phyloP scores from a whole-genome alignment of 208 protist genomes.

The Leishmania martiniquensis region DNA sequence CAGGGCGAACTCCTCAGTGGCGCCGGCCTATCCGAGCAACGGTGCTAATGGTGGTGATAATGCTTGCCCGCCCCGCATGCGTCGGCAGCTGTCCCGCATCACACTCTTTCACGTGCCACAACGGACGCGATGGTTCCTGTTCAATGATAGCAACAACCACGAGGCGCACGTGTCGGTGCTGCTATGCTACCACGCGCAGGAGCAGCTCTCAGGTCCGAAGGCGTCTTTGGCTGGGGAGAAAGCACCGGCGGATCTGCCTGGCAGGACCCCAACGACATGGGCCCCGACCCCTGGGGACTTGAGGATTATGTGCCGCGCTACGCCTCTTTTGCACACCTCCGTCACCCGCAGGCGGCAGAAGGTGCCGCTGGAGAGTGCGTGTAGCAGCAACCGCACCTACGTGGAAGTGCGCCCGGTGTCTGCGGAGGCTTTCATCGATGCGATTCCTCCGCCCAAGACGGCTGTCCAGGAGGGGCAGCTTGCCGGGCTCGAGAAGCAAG shows the following conservation, averaged over 20 bases:
- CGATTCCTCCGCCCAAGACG: slow-evolving; percentile 15
- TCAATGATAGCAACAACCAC: slow-evolving; percentile 63
- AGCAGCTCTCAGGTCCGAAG: background rate
- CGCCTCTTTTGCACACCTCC: slow-evolving; percentile 17
- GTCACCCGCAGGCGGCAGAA: slow-evolving; percentile 11
- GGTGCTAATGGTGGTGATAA: background rate
- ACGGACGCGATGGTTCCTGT: slow-evolving; percentile 48
- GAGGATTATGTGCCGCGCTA: slow-evolving; percentile 32
- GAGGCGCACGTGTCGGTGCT: slow-evolving; percentile 49
- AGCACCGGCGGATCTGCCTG: slow-evolving; percentile 3
- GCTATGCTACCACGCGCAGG: slow-evolving; percentile 29
- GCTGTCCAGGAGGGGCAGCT: slow-evolving; percentile 14
- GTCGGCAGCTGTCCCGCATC: slow-evolving; percentile 29
- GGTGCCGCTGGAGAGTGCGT: slow-evolving; percentile 11
- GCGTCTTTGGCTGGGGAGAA: background rate
- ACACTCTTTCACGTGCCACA: slow-evolving; percentile 27
- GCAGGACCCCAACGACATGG: background rate
- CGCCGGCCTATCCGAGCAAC: background rate
- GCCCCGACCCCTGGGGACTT: slow-evolving; percentile 8
- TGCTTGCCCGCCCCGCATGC: slow-evolving; percentile 12
- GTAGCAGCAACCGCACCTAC: slow-evolving; percentile 28
- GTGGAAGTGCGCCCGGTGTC: slow-evolving; percentile 28
- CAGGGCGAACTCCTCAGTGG: background rate
- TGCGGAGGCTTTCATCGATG: background rate
- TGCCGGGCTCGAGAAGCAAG: slow-evolving; percentile 9